Base-by-base conservation (phyloP, 2,329 filamentous ascomycete species). In the Neophaeococcomyces mojaviensis region DNA sequence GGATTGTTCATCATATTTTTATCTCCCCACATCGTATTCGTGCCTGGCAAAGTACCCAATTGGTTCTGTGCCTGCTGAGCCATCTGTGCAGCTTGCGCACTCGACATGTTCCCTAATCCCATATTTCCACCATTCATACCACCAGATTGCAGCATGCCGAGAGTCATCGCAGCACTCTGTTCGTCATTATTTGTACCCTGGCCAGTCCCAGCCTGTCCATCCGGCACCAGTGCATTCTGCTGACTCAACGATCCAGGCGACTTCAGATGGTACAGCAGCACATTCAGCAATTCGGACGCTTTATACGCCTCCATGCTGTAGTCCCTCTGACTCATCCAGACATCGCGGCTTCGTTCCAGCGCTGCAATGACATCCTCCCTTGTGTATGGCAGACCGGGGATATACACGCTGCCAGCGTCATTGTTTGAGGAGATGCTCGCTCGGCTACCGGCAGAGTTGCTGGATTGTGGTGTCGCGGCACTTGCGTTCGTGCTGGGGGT, bases 271-370 rank as follows among this genome's bases (percentile, higher is more conserved):
- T 81, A 75, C 36, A 97, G 68, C 78, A 97, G 88, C 42, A 96
- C 81, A 18, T 81, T 81, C n/a, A 97, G 71, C 19, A 90, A 76
- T 34, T 79, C 80, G 33, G 80, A 80, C 1, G 88, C 90, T 67
- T 97, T 97, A 68, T 82, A 89, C 0, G 89, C 88, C 55, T 97
- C 90, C 68, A 96, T 84, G 1, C 85, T 92, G 19, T 81, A 74
- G 45, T 92, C 83, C 2, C 81, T 78, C 9, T 88, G 71, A 8
- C 79, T 79, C 39, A 84, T 81, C 88, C 89, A 97, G 46, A 97
- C 92, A 15, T 76, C 72, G 37, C 79, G 77, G 7, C 85, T 85
- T 15, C 75, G 76, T 59, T 89, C 82, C 2, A 97, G 75, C 1
- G 81, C 78, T 18, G 72, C 67, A 24, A 92, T 73, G 86, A 96